Base-by-base conservation (phyloP, 202 grass and related monocot species). In the Saccharum hybrid region DNA sequence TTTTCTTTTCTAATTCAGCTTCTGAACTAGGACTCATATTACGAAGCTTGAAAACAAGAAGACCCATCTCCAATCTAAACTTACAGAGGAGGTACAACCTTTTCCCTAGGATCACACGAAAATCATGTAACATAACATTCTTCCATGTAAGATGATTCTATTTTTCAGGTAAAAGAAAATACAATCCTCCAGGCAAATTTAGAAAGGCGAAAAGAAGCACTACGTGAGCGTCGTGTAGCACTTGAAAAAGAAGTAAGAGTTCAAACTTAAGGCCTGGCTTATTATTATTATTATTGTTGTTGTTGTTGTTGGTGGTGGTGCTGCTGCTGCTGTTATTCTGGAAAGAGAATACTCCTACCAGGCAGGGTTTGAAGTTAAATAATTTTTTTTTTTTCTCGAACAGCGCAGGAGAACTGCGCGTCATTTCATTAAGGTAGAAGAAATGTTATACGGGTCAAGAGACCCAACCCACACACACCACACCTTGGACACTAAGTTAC, bases 201-300 rank as follows among this genome's bases (percentile, higher is more conserved):
- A 72, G 84, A 91, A 83, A 90, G 60, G 59, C 81, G 84, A 61
- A 97, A 90, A 82, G 90, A 74, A 86, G 62, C 70, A 84, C 31
- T 94, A 72, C 90, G 77, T 88, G 84, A 94, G 76, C 90, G 84
- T 15, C 86, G 94, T 74, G 72, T 89, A 82, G 85, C 86, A 80
- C 94, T 97, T 78, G 90, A 93, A 91, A 88, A 89, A 86, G 94
- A 97, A 84, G 94, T 94, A 94, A 89, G 92, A 81, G 28, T 62
- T 64, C 66, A 77, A 82, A 76, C 77, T 82, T 45, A 66, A 71
- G 42, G 43, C 65, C 14, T 45, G 2, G 11, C 36, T 18, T 66
- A 60, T 60, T 23, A 1, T 23, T 60, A 0, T 23, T 60, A 0
- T 60, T 22, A n/a, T 62, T 28, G 52, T 51, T 60, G n/a, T 0